Percentiles rank a stretch among this genome's conserved stretches.
Evolutionary conservation across 352 stramenopile genomes (phyloP).

Genomic region (Phytophthora lateralis): DNA sequence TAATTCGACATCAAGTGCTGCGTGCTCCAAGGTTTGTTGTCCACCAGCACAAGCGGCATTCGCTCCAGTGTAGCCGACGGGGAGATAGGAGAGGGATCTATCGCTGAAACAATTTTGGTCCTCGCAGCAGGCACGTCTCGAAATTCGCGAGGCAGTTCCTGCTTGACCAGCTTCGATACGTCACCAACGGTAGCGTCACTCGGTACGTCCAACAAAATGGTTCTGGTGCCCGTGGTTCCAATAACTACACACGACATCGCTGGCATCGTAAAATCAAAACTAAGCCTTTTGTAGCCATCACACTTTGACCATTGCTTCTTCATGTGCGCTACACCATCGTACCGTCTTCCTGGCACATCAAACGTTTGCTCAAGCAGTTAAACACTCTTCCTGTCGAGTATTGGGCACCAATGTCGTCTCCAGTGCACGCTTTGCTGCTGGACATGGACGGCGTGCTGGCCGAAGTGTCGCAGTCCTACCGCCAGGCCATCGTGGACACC

Average conservation of each 20-base stretch:
- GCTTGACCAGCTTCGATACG: background rate
- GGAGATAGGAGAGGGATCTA: too few relatives aligned
- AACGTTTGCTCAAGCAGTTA: conserved; percentile 15
- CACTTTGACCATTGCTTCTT: background rate
- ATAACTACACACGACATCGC: too few relatives aligned
- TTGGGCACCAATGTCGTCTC: conserved; percentile 15
- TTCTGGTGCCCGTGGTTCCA: background rate
- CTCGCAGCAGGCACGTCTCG: background rate
- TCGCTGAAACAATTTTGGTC: background rate
- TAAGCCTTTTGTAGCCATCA: too few relatives aligned
- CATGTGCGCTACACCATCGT: background rate
- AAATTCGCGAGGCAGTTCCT: background rate
- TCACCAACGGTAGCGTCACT: background rate
- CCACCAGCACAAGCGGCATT: background rate
- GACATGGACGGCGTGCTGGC: conserved; percentile 98
- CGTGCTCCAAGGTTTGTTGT: background rate
- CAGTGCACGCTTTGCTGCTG: conserved; percentile 86
- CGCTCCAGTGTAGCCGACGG: background rate
- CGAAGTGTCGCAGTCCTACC: conserved; percentile 95
- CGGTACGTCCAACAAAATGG: background rate
- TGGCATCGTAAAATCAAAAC: too few relatives aligned
- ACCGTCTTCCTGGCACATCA: background rate
- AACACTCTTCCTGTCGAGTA: background rate
- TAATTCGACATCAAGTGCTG: background rate
- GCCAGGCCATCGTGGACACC: conserved; percentile 90